These are phyloP conservation scores for Lachnellula cervina DNA, from an alignment of 2,329 filamentous ascomycete genomes.

Conservation along the genomic window DNA sequence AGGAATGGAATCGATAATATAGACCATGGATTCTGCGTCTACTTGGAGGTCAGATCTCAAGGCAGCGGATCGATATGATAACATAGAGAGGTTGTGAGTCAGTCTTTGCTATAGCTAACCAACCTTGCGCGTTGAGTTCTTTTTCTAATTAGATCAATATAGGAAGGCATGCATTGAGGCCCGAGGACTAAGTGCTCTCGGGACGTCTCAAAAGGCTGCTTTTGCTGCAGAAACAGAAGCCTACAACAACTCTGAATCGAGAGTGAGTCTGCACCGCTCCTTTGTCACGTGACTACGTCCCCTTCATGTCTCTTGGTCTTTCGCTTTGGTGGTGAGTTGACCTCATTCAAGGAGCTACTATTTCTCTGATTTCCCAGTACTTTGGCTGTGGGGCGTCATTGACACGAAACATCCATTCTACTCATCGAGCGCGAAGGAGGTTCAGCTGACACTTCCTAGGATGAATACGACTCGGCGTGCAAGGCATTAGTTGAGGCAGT, in stretches of 20 bases:
- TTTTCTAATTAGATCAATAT: neutral
- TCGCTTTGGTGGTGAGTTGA: neutral
- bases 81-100: conserved; percentile 58
- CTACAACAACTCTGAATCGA: conserved; percentile 52
- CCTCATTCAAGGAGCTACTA: too few species aligned
- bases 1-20: conserved; percentile 6
- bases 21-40: conserved; percentile 19
- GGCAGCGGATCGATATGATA: conserved; percentile 52
- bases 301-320: neutral
- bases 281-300: neutral
- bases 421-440: too few species aligned
- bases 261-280: conserved; percentile 41
- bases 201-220: conserved; percentile 47
- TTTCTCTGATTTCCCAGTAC: too few species aligned
- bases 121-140: neutral
- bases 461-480: conserved; percentile 48
- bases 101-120: neutral
- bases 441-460: conserved; percentile 38
- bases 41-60: conserved; percentile 28
- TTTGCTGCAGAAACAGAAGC: conserved; percentile 62
- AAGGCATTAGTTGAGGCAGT: conserved; percentile 35
- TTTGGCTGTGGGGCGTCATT: too few species aligned
- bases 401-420: too few species aligned
- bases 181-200: conserved; percentile 40
- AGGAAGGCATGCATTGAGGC: conserved; percentile 30